Percentiles rank a stretch among this genome's conserved stretches.
These are phyloP conservation scores for Fimicolochytrium jonesii DNA, from an alignment of 192 early-diverging fungal species.

Conservation along the genomic window DNA sequence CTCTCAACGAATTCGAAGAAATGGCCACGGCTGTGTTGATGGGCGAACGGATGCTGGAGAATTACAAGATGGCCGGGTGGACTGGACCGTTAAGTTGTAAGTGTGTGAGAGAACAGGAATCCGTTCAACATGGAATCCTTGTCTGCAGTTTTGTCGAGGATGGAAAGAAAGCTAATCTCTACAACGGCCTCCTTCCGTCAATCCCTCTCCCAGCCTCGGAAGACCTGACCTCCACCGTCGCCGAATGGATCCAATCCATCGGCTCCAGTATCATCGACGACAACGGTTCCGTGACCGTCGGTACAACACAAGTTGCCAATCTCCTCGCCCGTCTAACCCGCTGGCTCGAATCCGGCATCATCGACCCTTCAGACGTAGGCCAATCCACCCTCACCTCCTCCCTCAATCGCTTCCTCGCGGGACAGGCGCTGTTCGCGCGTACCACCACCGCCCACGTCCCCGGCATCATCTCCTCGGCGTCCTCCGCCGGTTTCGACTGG, in stretches of 20 bases:
- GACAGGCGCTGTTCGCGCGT: constrained; percentile 30
- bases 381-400: constrained; percentile 2
- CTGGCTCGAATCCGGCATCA: constrained; percentile 28
- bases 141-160: too few relatives aligned
- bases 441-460: constrained; percentile 21
- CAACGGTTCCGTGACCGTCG: constrained; percentile 23
- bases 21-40: constrained; percentile 21
- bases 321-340: constrained; percentile 21
- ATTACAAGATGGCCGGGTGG: constrained; percentile 26
- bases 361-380: constrained; percentile 12
- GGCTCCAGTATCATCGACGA: constrained; percentile 12
- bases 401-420: constrained; percentile 12
- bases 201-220: constrained; percentile 14
- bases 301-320: constrained; percentile 25
- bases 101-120: too few relatives aligned
- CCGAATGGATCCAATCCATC: constrained; percentile 30
- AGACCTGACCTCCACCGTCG: constrained; percentile 15
- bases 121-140: too few relatives aligned
- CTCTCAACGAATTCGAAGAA: constrained; percentile 33
- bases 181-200: too few relatives aligned
- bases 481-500: constrained; percentile 24
- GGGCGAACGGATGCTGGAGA: constrained; percentile 21
- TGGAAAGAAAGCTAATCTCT: too few relatives aligned
- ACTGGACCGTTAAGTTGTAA: constrained; percentile 29
- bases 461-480: neutral